Percentiles rank a stretch among this genome's conserved stretches.
Evolutionary conservation across 1,139 yeast genomes (phyloP).

Genomic region (Blastobotrys persicus): DNA sequence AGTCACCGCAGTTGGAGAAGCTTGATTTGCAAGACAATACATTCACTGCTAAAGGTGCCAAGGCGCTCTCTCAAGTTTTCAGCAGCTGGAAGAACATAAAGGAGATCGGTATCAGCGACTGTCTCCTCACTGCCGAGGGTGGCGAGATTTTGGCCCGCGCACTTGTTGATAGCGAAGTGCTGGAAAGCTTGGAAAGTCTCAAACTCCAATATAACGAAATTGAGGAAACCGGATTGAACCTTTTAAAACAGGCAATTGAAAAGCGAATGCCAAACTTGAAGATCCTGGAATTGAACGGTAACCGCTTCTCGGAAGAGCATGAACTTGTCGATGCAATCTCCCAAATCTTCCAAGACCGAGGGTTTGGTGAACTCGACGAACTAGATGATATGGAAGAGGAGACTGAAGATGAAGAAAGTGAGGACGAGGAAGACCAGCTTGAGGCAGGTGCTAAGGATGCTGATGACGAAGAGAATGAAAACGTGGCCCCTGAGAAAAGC

Average conservation of each 20-base stretch:
- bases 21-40: conserved; percentile 95
- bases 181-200: conserved; percentile 50
- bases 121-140: conserved; percentile 79
- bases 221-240: conserved; percentile 59
- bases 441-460: conserved; percentile 60
- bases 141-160: conserved; percentile 47
- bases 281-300: conserved; percentile 83
- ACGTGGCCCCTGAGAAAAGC: conserved; percentile 40
- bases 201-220: conserved; percentile 90
- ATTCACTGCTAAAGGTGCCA: conserved; percentile 79
- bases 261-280: conserved; percentile 60
- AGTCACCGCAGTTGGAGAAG: conserved; percentile 58
- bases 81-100: conserved; percentile 54
- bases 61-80: conserved; percentile 62
- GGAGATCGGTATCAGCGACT: conserved; percentile 86
- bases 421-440: conserved; percentile 54
- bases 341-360: conserved; percentile 67
- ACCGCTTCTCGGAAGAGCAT: conserved; percentile 79
- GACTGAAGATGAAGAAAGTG: conserved; percentile 67
- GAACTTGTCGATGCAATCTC: conserved; percentile 54
- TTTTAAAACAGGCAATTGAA: conserved; percentile 53
- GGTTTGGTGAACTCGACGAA: conserved; percentile 81
- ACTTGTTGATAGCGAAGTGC: conserved; percentile 33
- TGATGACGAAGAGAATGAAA: conserved; percentile 47
- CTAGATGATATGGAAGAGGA: conserved; percentile 91